Percentiles rank a stretch among this genome's conserved stretches.
Conservation (phyloP, 192 early-diverging fungal species). For the Coemansia sp. region DNA sequence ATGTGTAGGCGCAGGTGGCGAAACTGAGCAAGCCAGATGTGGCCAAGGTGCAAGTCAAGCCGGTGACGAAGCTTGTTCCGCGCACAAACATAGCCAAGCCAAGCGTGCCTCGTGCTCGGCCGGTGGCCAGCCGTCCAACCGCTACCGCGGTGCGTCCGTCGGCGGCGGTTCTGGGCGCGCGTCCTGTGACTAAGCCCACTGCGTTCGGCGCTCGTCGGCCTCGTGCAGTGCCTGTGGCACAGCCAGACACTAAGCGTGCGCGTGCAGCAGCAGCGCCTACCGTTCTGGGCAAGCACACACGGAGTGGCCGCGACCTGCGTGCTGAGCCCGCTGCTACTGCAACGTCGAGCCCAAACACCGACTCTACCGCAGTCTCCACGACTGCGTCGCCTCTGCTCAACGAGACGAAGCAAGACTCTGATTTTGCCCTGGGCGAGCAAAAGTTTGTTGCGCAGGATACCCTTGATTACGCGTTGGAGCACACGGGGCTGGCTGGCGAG, state of each 20-base stretch:
- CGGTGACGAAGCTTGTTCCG: conserved; percentile 5
- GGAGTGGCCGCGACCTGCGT: conserved; percentile 28
- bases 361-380: background rate
- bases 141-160: background rate
- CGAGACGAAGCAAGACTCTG: background rate
- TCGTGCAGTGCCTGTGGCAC: background rate
- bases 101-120: background rate
- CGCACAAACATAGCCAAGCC: conserved; percentile 19
- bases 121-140: background rate
- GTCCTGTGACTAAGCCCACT: conserved; percentile 40
- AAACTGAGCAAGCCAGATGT: conserved; percentile 34
- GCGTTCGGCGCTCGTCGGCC: conserved; percentile 26
- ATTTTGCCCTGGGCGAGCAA: conserved; percentile 8
- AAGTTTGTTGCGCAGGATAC: conserved; percentile 44
- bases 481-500: conserved; percentile 43
- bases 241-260: conserved; percentile 18
- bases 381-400: background rate
- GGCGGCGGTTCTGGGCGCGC: background rate
- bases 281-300: conserved; percentile 45
- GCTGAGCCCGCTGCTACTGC: background rate
- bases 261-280: conserved; percentile 10
- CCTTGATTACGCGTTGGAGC: conserved; percentile 43
- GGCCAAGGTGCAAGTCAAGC: conserved; percentile 28
- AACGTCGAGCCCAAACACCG: background rate
- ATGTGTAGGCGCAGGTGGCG: conserved; percentile 2